Evolutionary conservation across 805 yeast species (phyloP).

Genomic region (Zygosaccharomyces lentus): DNA sequence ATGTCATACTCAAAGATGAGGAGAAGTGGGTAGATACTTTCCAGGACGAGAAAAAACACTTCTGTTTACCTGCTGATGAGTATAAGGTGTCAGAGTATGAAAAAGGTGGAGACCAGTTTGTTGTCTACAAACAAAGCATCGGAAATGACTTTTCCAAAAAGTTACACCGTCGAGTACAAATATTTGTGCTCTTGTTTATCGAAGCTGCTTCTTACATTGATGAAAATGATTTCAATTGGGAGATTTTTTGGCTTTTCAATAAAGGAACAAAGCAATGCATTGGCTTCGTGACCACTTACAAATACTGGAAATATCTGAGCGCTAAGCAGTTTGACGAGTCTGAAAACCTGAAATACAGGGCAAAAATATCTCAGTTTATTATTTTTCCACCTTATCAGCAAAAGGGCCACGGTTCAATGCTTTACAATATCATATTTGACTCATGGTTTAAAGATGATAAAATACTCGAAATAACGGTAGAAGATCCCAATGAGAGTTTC

Average conservation of each 20-base stretch:
- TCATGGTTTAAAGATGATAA: conserved; percentile 50
- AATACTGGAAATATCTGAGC: conserved; percentile 73
- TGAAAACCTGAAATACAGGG: conserved; percentile 42
- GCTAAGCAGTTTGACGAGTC: conserved; percentile 45
- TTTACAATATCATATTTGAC: conserved; percentile 55
- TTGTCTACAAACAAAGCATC: conserved; percentile 44
- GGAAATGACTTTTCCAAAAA: conserved; percentile 38
- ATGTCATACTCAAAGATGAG: conserved; percentile 60
- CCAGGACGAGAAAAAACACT: conserved; percentile 44
- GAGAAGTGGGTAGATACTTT: conserved; percentile 58
- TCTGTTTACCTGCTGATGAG: conserved; percentile 40
- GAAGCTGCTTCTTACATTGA: conserved; percentile 94
- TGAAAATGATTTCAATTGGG: conserved; percentile 73
- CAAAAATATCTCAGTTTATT: conserved; percentile 83
- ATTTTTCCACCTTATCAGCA: conserved; percentile 82
- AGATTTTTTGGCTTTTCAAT: conserved; percentile 52
- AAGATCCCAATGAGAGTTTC: conserved; percentile 90
- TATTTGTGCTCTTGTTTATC: conserved; percentile 76
- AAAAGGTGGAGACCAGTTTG: conserved; percentile 40
- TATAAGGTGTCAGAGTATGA: conserved; percentile 33
- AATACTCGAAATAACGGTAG: conserved; percentile 76
- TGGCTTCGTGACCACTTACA: conserved; percentile 81
- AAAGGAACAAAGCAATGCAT: conserved; percentile 43
- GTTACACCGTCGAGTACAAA: conserved; percentile 66
- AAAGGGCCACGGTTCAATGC: conserved; percentile 60